These are phyloP conservation scores for Cercophora newfieldiana DNA, from an alignment of 495 filamentous ascomycete genomes.

Conservation along the genomic window DNA sequence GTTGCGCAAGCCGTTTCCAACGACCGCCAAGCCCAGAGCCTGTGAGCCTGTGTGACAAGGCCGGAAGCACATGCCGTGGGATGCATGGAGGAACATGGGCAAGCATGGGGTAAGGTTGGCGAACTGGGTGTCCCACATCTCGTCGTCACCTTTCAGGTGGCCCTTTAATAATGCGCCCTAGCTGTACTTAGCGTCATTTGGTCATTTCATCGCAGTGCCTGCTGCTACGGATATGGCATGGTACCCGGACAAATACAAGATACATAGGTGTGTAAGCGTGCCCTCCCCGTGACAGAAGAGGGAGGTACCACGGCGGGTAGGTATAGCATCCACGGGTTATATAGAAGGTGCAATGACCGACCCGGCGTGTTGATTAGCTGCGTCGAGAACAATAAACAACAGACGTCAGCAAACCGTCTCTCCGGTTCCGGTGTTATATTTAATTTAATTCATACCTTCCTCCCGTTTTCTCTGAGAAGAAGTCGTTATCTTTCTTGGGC, in stretches of 20 bases:
- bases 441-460: constrained; percentile 9
- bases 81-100: neutral
- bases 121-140: too few relatives aligned
- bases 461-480: neutral
- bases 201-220: neutral
- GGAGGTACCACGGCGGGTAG: neutral
- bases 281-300: neutral
- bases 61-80: neutral
- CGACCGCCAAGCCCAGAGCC: neutral
- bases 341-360: constrained; percentile 4
- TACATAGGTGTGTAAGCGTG: neutral
- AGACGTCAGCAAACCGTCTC: neutral
- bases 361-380: constrained; percentile 14
- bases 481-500: neutral
- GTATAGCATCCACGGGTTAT: constrained; percentile 6
- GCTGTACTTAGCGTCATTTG: neutral
- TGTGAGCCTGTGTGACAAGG: neutral
- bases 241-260: too few relatives aligned
- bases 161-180: neutral
- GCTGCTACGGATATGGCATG: neutral
- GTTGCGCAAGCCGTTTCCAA: neutral
- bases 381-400: neutral
- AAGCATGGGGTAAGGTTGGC: neutral
- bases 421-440: constrained; percentile 12
- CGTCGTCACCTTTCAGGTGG: neutral